Evolutionary conservation across 345 rosid genomes (phyloP).

Genomic region (Aquilaria sinensis): DNA sequence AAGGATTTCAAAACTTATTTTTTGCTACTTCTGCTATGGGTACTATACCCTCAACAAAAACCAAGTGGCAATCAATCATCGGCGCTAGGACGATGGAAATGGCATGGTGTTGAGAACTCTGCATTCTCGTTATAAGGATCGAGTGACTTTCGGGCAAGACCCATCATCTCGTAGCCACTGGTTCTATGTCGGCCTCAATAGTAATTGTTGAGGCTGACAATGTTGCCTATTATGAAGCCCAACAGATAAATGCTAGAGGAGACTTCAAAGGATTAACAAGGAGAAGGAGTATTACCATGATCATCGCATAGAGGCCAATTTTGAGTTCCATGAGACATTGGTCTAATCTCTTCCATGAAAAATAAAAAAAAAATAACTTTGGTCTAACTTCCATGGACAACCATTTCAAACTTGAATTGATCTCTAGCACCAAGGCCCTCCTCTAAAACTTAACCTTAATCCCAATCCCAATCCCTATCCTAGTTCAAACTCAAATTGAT

Average conservation of each 20-base stretch:
- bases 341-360: no score
- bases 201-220: constrained; percentile 51
- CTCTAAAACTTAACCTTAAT: no score
- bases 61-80: constrained; percentile 37
- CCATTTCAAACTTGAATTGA: no score
- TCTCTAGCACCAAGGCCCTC: no score
- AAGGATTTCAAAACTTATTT: constrained; percentile 40
- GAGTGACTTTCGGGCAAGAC: constrained; percentile 64
- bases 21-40: constrained; percentile 37
- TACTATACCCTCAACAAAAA: constrained; percentile 68
- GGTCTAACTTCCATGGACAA: no score
- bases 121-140: constrained; percentile 58
- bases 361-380: no score
- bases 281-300: constrained; percentile 1
- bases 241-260: constrained; percentile 39
- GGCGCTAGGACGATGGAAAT: constrained; percentile 73
- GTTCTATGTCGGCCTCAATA: constrained; percentile 44
- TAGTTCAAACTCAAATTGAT: no score
- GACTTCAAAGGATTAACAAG: constrained; percentile 15
- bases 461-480: no score
- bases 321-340: no score
- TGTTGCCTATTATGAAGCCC: constrained; percentile 66
- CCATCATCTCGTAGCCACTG: constrained; percentile 70
- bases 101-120: constrained; percentile 55
- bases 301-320: constrained; percentile 1